Evolutionary conservation across 1,284 basidiomycete species (phyloP), one percentile per base, ranked within the genome.

Genomic region (Cutaneotrichosporon cutaneum): DNA sequence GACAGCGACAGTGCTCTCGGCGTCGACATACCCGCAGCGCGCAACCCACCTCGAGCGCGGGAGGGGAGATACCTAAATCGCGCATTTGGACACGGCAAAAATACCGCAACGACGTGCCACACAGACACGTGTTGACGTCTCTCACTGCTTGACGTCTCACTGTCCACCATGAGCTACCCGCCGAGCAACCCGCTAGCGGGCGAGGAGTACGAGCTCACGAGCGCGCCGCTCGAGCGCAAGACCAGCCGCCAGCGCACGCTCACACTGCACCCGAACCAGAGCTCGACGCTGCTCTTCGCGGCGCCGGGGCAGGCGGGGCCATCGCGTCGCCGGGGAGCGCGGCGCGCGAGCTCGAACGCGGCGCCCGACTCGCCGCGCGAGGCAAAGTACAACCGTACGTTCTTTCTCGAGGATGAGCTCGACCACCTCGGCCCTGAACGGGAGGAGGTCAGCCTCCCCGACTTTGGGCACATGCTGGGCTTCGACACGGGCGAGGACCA

Each of bases 401-500:
- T 56, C 48, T 67, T 67, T 42, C 60, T 67, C 27, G 45, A 56
- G n/a, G 66, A 67, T 14, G 66, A 67, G 18, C 45, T 65, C 11
- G 59, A 65, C 30, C 35, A 57, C 2, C 52, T 57, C 7, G 59
- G 50, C 5, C 45, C 30, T 0, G 24, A 42, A 2, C 58, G 59
- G 0, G 76, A 80, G 50, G 67, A 76, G 54, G 77, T 80, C 2
- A 69, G 73, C 14, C 62, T 80, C n/a, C 78, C 78, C 0, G 74
- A 80, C 58, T 74, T 80, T 56, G 73, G 72, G 1, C 75, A 76
- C 36, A 72, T 80, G 62, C 64, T 80, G 13, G 78, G 78, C 0
- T 71, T 79, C 52, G 71, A 71, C 51, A 75, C 75, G 33, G 74
- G 70, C 16, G 79, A 80, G 56, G 78, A 81, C 60, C 75, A 76